phyloP scores from a whole-genome alignment of 2,329 filamentous ascomycete species.

The Monosporascus cannonballus region DNA sequence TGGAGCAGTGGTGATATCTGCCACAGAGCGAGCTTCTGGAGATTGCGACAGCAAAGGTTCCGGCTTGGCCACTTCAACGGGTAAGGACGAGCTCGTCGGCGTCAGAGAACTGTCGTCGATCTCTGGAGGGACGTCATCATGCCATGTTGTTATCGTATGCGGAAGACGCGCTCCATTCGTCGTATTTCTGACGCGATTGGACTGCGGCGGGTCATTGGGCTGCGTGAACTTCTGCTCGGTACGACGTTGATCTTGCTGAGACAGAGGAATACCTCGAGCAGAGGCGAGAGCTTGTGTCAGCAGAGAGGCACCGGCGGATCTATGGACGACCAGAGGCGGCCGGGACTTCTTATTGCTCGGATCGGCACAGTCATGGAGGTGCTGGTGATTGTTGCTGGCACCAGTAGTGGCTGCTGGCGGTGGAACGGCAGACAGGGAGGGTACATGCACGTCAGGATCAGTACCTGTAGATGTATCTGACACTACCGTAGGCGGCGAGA shows the following conservation, averaged over 20 bases:
- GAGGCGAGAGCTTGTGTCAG: slow-evolving; percentile 53
- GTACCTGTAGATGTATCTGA: background rate
- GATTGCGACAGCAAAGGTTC: slow-evolving; percentile 21
- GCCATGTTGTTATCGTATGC: slow-evolving; percentile 15
- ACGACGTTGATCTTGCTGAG: slow-evolving; percentile 21
- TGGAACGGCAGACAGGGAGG: slow-evolving; percentile 15
- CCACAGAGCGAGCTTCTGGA: slow-evolving; percentile 11
- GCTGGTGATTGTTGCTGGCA: slow-evolving; percentile 18
- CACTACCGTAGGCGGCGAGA: slow-evolving; percentile 11
- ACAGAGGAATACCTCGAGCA: slow-evolving; percentile 44
- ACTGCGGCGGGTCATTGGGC: slow-evolving; percentile 12
- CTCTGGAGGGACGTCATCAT: slow-evolving; percentile 30
- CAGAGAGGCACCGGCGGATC: slow-evolving; percentile 46
- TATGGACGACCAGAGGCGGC: slow-evolving; percentile 33
- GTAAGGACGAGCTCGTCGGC: slow-evolving; percentile 26
- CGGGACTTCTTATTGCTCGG: slow-evolving; percentile 42
- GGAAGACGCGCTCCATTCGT: slow-evolving; percentile 9
- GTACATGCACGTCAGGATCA: slow-evolving; percentile 13
- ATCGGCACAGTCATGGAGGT: slow-evolving; percentile 26
- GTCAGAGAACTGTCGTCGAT: slow-evolving; percentile 32
- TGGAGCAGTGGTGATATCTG: slow-evolving; percentile 14
- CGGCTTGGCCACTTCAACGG: slow-evolving; percentile 26
- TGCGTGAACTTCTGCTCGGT: slow-evolving; percentile 16
- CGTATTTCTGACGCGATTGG: slow-evolving; percentile 14
- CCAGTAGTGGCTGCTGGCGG: slow-evolving; percentile 15